Evolutionary conservation across 331 rosid genomes (phyloP), one percentile per base, ranked within the genome.

Genomic region (Cucumis variabilis): DNA sequence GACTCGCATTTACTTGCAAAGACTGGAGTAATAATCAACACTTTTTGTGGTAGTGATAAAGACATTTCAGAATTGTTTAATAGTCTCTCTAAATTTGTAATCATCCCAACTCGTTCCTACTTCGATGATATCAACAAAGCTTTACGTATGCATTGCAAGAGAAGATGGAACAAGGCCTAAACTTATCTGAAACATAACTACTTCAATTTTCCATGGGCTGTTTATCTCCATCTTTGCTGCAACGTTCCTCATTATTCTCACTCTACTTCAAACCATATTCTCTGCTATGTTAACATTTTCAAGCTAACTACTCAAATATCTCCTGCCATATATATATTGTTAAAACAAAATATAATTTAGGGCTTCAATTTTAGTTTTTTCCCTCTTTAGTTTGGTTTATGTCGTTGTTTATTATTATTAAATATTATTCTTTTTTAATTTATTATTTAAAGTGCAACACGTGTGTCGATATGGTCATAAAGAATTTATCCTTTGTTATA

Each of bases 1-100:
- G 93, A 92, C 27, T 88, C 85, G 55, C 76, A 85, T 46, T 84
- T 90, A 67, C 88, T 90, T 27, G 80, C 50, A 1, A 9, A 87
- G 50, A 6, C 30, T 0, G 84, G 63, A 30, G 86, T 91, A 30
- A 10, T 89, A 6, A 88, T 58, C 60, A 88, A 87, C 69, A 4
- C 6, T 0, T 20, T 89, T 0, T 75, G 67, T 27, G 84, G 85
- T 2, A 69, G 48, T 30, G 68, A 21, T 13, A 13, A 25, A 46
- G 85, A 23, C 11, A 86, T 21, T 3, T 70, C 84, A 33, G 4
- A 68, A 1, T 12, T 89, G 23, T 74, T 92, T 13, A 90, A 85
- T 20, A 67, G 76, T 13, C 46, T 89, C 7, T 68, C 53, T 0
- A 41, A 63, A 63, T 63, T 21, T 63, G 68, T 8, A 20, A 9